Conservation (phyloP, 345 rosid species). For the Bruguiera sexangula region DNA sequence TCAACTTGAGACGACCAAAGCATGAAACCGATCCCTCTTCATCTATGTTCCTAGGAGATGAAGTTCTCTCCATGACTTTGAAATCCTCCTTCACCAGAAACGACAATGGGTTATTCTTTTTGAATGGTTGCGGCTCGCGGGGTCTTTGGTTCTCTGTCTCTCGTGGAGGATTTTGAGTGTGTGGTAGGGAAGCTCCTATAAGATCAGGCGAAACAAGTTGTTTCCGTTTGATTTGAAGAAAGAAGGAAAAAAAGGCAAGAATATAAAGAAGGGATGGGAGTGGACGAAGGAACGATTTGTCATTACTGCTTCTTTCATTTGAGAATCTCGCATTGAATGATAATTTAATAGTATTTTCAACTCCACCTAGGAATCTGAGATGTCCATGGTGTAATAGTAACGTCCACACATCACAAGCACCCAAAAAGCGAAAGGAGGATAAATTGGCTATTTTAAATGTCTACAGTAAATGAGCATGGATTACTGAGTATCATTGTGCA, state of each 20-base stretch:
- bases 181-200: conserved; percentile 27
- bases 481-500: too few relatives aligned
- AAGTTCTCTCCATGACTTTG: conserved; percentile 25
- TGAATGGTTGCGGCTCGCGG: background rate
- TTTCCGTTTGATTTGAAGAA: background rate
- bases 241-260: background rate
- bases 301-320: background rate
- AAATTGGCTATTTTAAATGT: too few relatives aligned
- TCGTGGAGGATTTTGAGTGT: conserved; percentile 25
- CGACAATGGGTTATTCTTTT: conserved; percentile 11
- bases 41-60: conserved; percentile 19
- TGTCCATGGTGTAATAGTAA: too few relatives aligned
- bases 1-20: conserved; percentile 44
- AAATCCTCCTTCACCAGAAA: background rate
- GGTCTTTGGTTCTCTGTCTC: background rate
- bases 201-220: background rate
- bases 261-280: background rate
- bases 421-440: too few relatives aligned
- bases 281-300: background rate
- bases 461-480: too few relatives aligned
- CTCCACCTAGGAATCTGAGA: too few relatives aligned
- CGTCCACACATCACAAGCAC: too few relatives aligned
- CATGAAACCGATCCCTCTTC: conserved; percentile 34
- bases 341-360: too few relatives aligned
- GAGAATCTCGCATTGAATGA: too few relatives aligned